Evolutionary conservation across 352 stramenopile species (phyloP), one percentile per base, ranked within the genome.

Genomic region (Thraustochytrium sp.): DNA sequence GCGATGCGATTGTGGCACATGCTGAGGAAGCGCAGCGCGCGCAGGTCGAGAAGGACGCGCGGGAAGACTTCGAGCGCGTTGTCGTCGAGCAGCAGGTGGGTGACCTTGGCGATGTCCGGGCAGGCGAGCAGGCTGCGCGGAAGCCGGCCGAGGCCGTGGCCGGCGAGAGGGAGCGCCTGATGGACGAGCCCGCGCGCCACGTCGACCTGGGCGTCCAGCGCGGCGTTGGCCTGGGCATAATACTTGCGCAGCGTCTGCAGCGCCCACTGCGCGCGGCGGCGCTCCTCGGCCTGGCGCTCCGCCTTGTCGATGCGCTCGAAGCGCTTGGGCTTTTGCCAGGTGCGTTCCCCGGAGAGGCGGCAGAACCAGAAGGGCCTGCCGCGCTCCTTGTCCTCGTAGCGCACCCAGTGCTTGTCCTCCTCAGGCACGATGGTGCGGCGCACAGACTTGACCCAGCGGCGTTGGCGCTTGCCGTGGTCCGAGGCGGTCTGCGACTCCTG

Each of bases 301-400:
- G 48, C 34, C 51, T 61, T 80, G 31, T 61, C 68, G 38, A 37
- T 23, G 0, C 68, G 42, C 49, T 48, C 68, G 37, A 68, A 68
- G 42, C 37, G 68, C 23, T 26, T 68, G 18, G 68, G 68, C 68
- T 80, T 80, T 5, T 34, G 5, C 68, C 68, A 80, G 13, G 68
- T 80, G 3, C 68, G 68, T 31, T 80, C 68, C 13, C 46, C 68
- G 1, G 68, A 75, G 38, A 80, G 18, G 18, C 42, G 48, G 51
- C 68, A 80, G n/a, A n/a, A 80, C 68, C 68, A 80, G 29, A 48
- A 80, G 37, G 68, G 68, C 16, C 51, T 13, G 5, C 42, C 29
- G 34, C 3, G 5, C 1, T 42, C 68, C 5, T 38, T 63, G 49
- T 80, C 53, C 2, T 80, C 44, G 68, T 80, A 63, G 18, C 53